Conservation (phyloP, 768 basidiomycete species). For the Leucocoprinus leucothites region DNA sequence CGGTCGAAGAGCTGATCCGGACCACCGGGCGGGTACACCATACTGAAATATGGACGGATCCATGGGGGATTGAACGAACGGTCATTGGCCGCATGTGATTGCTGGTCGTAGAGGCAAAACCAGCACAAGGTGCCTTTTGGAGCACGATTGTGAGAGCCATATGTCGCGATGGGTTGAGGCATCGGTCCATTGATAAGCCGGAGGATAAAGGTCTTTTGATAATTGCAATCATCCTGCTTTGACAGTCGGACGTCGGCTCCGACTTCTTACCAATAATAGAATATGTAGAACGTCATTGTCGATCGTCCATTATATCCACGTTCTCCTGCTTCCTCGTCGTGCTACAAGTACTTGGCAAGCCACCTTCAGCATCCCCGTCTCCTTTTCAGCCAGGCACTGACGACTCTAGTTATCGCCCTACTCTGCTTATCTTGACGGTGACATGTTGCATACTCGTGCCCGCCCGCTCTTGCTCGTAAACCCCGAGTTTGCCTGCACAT, state of each 20-base stretch:
- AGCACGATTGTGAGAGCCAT: neutral
- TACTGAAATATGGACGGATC: conserved; percentile 76
- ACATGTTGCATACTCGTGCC: conserved; percentile 13
- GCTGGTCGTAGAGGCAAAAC: neutral
- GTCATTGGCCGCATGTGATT: conserved; percentile 53
- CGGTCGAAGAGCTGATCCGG: conserved; percentile 57
- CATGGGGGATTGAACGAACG: conserved; percentile 72
- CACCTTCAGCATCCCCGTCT: neutral
- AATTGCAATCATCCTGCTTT: neutral
- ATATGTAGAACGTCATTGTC: neutral
- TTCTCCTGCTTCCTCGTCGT: neutral
- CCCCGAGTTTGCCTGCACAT: conserved; percentile 5
- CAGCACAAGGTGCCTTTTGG: no score
- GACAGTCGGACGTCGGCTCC: neutral
- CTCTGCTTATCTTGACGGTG: neutral
- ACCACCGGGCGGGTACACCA: conserved; percentile 39
- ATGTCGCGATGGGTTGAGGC: conserved; percentile 1
- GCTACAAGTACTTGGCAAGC: no score
- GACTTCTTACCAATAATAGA: neutral
- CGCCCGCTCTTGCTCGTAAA: neutral
- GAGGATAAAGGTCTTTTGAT: neutral
- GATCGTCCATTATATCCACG: neutral
- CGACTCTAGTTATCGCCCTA: neutral
- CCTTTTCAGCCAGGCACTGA: neutral
- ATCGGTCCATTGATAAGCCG: conserved; percentile 1